Conservation (phyloP, 108 stramenopile genomes). For the Cyclotella cryptica region DNA sequence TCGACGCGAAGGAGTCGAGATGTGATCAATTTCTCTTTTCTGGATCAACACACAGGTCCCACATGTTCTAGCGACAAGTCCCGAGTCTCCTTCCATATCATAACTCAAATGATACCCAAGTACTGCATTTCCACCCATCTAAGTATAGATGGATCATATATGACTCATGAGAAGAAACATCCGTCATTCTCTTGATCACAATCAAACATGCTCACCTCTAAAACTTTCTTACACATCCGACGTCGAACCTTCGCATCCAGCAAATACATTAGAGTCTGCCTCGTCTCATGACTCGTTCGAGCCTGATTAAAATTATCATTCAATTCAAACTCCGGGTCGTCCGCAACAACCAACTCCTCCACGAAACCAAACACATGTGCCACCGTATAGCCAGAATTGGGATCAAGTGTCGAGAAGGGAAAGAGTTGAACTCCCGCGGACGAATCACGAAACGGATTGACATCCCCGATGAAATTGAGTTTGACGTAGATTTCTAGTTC, state of each 20-base stretch:
- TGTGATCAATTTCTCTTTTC: conserved; percentile 42
- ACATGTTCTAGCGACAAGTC: conserved; percentile 94
- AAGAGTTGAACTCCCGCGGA: conserved; percentile 96
- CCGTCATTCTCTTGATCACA: too few species aligned
- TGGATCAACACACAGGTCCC: conserved; percentile 93
- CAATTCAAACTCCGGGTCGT: conserved; percentile 97
- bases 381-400: conserved; percentile 74
- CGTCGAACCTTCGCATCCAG: conserved; percentile 90
- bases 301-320: conserved; percentile 83
- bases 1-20: conserved; percentile 10
- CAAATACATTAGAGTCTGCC: conserved; percentile 92
- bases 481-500: conserved; percentile 90
- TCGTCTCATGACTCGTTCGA: conserved; percentile 85
- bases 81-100: conserved; percentile 97
- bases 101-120: conserved; percentile 91
- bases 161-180: too few species aligned
- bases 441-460: conserved; percentile 95
- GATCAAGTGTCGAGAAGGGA: conserved; percentile 89
- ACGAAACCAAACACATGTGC: conserved; percentile 94
- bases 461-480: conserved; percentile 94
- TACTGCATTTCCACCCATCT: conserved; percentile 92
- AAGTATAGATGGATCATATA: conserved; percentile 14
- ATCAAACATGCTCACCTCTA: conserved; percentile 47
- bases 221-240: conserved; percentile 91
- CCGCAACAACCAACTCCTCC: conserved; percentile 97